Base-by-base conservation (phyloP, 2,329 filamentous ascomycete species). In the Aspergillus glaucus region DNA sequence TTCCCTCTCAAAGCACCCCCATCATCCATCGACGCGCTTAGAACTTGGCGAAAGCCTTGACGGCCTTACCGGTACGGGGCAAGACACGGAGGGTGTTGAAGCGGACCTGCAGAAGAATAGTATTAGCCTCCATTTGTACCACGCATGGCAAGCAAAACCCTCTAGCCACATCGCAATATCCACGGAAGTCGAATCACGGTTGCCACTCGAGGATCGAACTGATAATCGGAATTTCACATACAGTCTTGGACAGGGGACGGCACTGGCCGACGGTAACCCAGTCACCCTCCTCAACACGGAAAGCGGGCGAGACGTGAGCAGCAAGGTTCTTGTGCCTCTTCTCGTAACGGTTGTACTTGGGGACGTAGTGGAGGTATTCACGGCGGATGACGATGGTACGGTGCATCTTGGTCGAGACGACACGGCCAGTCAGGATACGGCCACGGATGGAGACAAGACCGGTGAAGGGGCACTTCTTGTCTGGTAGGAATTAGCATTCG, bases 401-500 rank as follows among this genome's bases (percentile, higher is more conserved):
- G 88, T 98, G 93, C 93, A 98, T 98, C 88, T 98, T 98, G 79
- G 93, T 98, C 69, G 92, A 97, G 73, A 97, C 87, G 72, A 98
- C 93, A 74, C 90, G 96, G 72, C 93, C 93, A 75, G 92, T 97
- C 65, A 98, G 83, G 84, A 98, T 98, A 92, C 93, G 92, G 78
- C 93, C 93, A 81, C 93, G 93, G 82, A 98, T 98, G 63, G 93
- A 97, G 76, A 98, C 91, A 76, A 92, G 82, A 75, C 94, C 94
- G 67, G 90, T 95, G 87, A 98, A 98, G 65, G 93, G 93, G 87
- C 93, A 98, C 85, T 98, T 98, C 89, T 98, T 98, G 87, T 98
- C 93, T 95, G 69, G 59, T 52, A 51, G 43, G 51, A 45, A 60
- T 68, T 60, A 65, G 65, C 54, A 51, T 55, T 26, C 37, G 44